Evolutionary conservation across 257 asterid species (phyloP).

Genomic region (Fraxinus pennsylvanica): DNA sequence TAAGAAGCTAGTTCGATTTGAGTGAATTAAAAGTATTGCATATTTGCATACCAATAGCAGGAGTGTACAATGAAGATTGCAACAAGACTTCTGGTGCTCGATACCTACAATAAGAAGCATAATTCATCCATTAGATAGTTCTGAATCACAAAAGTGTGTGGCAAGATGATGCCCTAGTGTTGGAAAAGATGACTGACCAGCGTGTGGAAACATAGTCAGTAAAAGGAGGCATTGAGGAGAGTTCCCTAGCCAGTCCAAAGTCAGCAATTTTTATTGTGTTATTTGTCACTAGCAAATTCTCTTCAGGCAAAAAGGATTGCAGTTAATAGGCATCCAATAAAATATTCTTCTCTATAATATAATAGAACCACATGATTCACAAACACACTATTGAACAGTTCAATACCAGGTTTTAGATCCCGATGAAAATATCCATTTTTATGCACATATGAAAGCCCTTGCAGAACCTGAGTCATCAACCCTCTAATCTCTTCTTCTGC

Average conservation of each 20-base stretch:
- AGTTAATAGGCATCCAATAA: conserved; percentile 24
- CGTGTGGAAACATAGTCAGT: conserved; percentile 99
- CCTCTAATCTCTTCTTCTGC: conserved; percentile 81
- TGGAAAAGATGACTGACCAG: conserved; percentile 60
- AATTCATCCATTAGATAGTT: conserved; percentile 27
- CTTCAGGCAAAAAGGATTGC: conserved; percentile 42
- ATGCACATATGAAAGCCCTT: conserved; percentile 88
- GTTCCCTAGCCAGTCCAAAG: conserved; percentile 96
- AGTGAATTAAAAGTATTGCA: conserved; percentile 29
- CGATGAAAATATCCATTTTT: conserved; percentile 83
- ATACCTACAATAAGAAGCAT: conserved; percentile 54
- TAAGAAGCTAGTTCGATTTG: background rate
- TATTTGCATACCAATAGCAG: conserved; percentile 90
- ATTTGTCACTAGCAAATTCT: conserved; percentile 85
- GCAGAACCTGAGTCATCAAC: conserved; percentile 84
- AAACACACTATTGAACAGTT: conserved; percentile 22
- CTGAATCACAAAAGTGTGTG: background rate
- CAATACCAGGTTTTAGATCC: conserved; percentile 93
- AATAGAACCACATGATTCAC: background rate
- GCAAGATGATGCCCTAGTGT: conserved; percentile 5
- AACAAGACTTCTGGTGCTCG: conserved; percentile 97
- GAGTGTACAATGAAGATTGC: conserved; percentile 72
- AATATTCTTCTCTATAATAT: conserved; percentile 1
- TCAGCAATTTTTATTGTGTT: conserved; percentile 83
- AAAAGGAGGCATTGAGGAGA: conserved; percentile 83